phyloP scores from a whole-genome alignment of 139 green algal genomes.

The Picochlorum sp. region DNA sequence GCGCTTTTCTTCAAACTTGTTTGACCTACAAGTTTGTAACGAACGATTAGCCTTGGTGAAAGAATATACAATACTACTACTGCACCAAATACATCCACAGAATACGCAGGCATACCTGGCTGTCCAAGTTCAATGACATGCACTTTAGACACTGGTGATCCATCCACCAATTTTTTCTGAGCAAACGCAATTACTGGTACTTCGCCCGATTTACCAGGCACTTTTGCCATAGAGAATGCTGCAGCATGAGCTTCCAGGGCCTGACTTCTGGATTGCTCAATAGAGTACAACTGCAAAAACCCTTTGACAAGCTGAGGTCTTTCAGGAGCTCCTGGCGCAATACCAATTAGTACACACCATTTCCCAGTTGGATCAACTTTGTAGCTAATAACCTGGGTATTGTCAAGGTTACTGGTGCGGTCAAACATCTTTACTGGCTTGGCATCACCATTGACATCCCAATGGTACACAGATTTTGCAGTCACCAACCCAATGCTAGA shows the following conservation, averaged over 20 bases:
- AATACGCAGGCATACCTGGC: not conserved
- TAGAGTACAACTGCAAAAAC: constrained; percentile 98
- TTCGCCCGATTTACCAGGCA: constrained; percentile 37
- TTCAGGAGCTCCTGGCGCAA: constrained; percentile 83
- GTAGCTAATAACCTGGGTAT: constrained; percentile 98
- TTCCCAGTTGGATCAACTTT: constrained; percentile 72
- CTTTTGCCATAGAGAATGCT: constrained; percentile 76
- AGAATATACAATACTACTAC: not conserved
- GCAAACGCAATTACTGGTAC: constrained; percentile 91
- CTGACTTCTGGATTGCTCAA: constrained; percentile 92
- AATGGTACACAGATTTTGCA: constrained; percentile 86
- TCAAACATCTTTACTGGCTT: constrained; percentile 95
- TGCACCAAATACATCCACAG: not conserved
- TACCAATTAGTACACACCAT: constrained; percentile 96
- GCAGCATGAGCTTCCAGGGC: constrained; percentile 94
- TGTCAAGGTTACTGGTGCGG: constrained; percentile 82
- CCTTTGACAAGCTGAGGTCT: constrained; percentile 90
- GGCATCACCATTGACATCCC: constrained; percentile 70
- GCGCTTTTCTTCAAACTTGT: constrained; percentile 74
- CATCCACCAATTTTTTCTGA: constrained; percentile 86
- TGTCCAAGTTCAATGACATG: constrained; percentile 96
- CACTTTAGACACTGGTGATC: constrained; percentile 74
- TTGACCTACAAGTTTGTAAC: too few relatives aligned
- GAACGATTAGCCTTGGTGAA: constrained; percentile 4
- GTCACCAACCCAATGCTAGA: constrained; percentile 88